phyloP scores from a whole-genome alignment of 495 filamentous ascomycete species.

The Talaromyces thailandensis region DNA sequence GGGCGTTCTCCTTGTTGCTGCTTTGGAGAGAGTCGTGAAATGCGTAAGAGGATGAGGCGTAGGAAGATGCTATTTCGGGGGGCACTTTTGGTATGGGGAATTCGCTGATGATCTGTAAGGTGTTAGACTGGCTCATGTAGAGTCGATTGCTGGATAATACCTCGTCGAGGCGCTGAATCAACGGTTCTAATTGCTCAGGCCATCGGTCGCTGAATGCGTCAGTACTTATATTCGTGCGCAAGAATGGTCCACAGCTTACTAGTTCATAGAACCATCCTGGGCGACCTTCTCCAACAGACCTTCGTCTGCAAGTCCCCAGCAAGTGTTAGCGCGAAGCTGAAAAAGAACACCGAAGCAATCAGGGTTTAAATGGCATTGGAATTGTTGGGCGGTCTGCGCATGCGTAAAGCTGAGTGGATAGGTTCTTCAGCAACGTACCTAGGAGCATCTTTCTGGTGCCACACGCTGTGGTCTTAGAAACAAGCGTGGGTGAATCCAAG shows the following conservation, averaged over 20 bases:
- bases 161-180: conserved; percentile 45
- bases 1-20: conserved; percentile 47
- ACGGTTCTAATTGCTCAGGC: conserved; percentile 39
- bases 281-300: conserved; percentile 54
- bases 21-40: conserved; percentile 23
- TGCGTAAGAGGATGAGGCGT: conserved; percentile 18
- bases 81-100: conserved; percentile 40
- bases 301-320: conserved; percentile 35
- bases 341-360: not conserved
- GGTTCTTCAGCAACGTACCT: not conserved
- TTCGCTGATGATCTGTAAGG: conserved; percentile 38
- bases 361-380: not conserved
- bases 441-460: not conserved
- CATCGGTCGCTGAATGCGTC: conserved; percentile 40
- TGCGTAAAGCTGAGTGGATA: not conserved
- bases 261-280: conserved; percentile 57
- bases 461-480: not conserved
- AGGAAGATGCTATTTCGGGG: conserved; percentile 16
- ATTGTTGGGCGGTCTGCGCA: not conserved
- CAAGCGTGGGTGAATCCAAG: not conserved
- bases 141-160: conserved; percentile 17
- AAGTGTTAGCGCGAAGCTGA: conserved; percentile 1
- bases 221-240: conserved; percentile 12
- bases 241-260: conserved; percentile 38
- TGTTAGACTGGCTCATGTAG: not conserved